Evolutionary conservation across 257 asterid species (phyloP).

Genomic region (Scutellaria barbata): DNA sequence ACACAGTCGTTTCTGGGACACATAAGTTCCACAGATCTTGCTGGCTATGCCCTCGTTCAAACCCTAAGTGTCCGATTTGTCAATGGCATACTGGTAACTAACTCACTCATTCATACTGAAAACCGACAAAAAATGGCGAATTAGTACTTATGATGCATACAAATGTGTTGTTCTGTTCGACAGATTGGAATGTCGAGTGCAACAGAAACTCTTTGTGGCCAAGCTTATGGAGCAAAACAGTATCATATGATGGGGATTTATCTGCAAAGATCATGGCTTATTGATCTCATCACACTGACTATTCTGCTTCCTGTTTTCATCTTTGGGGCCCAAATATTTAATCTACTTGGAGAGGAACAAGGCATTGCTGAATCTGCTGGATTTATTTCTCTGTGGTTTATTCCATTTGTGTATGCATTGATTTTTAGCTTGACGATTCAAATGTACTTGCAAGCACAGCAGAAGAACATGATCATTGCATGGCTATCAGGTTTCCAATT

Average conservation of each 20-base stretch:
- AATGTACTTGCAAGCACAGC: constrained; percentile 45
- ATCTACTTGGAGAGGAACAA: constrained; percentile 32
- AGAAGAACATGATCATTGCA: constrained; percentile 36
- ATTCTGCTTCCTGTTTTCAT: constrained; percentile 50
- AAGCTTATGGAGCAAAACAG: constrained; percentile 60
- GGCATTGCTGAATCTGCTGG: constrained; percentile 35
- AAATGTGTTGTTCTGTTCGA: not conserved
- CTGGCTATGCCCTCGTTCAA: constrained; percentile 30
- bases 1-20: constrained; percentile 32
- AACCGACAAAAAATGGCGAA: too few relatives aligned
- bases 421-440: constrained; percentile 37
- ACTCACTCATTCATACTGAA: too few relatives aligned
- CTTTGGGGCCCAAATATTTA: constrained; percentile 47
- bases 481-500: constrained; percentile 37
- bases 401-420: constrained; percentile 22
- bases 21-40: constrained; percentile 23
- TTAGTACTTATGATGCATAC: not conserved
- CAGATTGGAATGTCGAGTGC: constrained; percentile 78
- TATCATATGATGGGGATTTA: constrained; percentile 52
- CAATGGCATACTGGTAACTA: constrained; percentile 24
- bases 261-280: constrained; percentile 59
- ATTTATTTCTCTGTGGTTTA: constrained; percentile 37
- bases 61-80: constrained; percentile 27
- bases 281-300: constrained; percentile 40
- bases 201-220: constrained; percentile 65